Conservation (phyloP, 345 rosid species). For the Aethionema arabicum region DNA sequence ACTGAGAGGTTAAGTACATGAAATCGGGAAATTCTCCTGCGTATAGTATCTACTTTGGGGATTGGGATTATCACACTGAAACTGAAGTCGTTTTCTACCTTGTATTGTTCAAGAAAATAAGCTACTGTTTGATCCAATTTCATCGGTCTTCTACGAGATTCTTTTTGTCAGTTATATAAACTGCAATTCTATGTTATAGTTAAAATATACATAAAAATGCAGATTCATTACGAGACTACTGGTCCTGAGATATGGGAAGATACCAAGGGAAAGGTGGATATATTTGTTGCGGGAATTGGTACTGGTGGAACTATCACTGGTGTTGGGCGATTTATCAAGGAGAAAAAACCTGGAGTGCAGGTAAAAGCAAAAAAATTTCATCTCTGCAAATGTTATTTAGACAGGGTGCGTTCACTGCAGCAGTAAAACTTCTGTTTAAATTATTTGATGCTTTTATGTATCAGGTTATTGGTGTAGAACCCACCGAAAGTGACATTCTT, state of each 20-base stretch:
- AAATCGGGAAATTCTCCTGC: neutral
- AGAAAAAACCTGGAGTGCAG: slow-evolving; percentile 71
- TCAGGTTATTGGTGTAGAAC: slow-evolving; percentile 88
- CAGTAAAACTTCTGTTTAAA: neutral
- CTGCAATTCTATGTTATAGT: neutral
- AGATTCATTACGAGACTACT: slow-evolving; percentile 78
- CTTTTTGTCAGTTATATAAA: neutral
- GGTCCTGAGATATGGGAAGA: slow-evolving; percentile 88
- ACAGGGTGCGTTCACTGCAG: slow-evolving; percentile 7
- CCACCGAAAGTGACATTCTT: slow-evolving; percentile 71
- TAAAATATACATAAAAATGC: slow-evolving; percentile 24
- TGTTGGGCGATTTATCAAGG: slow-evolving; percentile 71
- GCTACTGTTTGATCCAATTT: neutral
- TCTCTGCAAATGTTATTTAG: slow-evolving; percentile 15
- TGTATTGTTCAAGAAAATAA: neutral
- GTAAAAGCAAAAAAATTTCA: slow-evolving; percentile 31
- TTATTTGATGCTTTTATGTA: slow-evolving; percentile 19
- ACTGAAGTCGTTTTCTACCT: neutral
- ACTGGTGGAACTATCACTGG: slow-evolving; percentile 91
- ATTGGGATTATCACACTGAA: neutral
- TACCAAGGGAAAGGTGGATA: slow-evolving; percentile 75
- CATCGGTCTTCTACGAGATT: neutral
- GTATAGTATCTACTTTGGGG: neutral
- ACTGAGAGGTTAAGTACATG: neutral
- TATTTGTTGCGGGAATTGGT: slow-evolving; percentile 73